Conservation (phyloP, 371 early-diverging fungal species). For the Chytridiales sp. region DNA sequence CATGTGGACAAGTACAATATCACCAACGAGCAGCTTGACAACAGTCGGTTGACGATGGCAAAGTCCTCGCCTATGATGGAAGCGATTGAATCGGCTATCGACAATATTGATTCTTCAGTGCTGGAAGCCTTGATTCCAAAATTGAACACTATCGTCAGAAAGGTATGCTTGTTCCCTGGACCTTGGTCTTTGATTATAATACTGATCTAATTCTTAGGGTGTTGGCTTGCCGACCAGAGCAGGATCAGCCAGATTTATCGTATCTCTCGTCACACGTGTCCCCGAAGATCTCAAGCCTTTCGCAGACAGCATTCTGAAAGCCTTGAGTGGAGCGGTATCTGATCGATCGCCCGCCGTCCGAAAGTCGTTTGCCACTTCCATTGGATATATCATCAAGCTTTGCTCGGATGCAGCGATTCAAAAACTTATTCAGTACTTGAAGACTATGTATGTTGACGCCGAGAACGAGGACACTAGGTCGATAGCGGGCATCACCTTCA, state of each 20-base stretch:
- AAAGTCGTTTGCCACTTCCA: constrained; percentile 81
- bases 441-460: constrained; percentile 65
- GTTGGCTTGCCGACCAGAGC: constrained; percentile 87
- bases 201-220: constrained; percentile 39
- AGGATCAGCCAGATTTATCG: constrained; percentile 84
- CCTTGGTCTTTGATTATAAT: neutral
- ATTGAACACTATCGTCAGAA: constrained; percentile 69
- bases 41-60: constrained; percentile 67
- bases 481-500: constrained; percentile 66
- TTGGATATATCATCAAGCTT: constrained; percentile 74
- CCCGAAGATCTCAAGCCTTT: constrained; percentile 52
- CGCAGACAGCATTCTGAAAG: constrained; percentile 71
- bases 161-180: constrained; percentile 21
- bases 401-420: constrained; percentile 59
- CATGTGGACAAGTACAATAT: constrained; percentile 84
- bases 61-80: constrained; percentile 77
- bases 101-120: constrained; percentile 67
- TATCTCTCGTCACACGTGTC: constrained; percentile 65
- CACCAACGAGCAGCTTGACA: constrained; percentile 84
- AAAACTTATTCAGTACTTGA: constrained; percentile 67
- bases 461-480: constrained; percentile 74
- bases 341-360: constrained; percentile 80
- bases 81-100: constrained; percentile 75
- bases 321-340: constrained; percentile 69
- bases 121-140: constrained; percentile 68